Evolutionary conservation across 768 basidiomycete species (phyloP).

Genomic region (Mycena galericulata): DNA sequence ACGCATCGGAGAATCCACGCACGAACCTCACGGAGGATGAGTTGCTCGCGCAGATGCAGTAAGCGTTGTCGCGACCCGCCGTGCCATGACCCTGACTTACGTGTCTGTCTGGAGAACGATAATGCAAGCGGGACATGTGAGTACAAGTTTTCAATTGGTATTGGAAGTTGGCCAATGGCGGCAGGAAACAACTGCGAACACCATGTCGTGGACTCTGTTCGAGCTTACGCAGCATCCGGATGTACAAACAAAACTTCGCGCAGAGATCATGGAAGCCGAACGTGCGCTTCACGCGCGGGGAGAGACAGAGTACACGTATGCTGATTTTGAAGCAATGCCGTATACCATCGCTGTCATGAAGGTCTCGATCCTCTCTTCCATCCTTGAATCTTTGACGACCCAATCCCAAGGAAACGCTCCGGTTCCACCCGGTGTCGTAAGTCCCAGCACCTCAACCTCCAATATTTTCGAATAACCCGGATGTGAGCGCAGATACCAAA

Average conservation of each 20-base stretch:
- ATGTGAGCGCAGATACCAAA: constrained; percentile 41
- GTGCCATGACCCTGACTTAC: neutral
- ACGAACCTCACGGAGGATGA: constrained; percentile 36
- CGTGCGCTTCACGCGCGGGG: constrained; percentile 49
- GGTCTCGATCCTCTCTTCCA: constrained; percentile 36
- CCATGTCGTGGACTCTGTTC: constrained; percentile 71
- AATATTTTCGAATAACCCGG: neutral
- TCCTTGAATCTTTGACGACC: neutral
- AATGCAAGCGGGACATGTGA: constrained; percentile 23
- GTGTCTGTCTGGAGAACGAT: constrained; percentile 11
- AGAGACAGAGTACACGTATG: constrained; percentile 54
- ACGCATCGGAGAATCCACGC: constrained; percentile 33
- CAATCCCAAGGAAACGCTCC: constrained; percentile 57
- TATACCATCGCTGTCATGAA: constrained; percentile 63
- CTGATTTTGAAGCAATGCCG: constrained; percentile 63
- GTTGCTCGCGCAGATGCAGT: no score
- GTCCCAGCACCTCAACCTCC: neutral
- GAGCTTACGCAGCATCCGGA: constrained; percentile 70
- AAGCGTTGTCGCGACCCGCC: no score
- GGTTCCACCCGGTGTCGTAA: constrained; percentile 65
- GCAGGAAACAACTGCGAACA: constrained; percentile 71
- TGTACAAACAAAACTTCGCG: constrained; percentile 70
- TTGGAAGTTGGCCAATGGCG: constrained; percentile 40
- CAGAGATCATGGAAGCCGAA: constrained; percentile 63
- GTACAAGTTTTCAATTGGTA: no score